Base-by-base conservation (phyloP, 768 basidiomycete genomes). In the Pulveroboletus sp. region DNA sequence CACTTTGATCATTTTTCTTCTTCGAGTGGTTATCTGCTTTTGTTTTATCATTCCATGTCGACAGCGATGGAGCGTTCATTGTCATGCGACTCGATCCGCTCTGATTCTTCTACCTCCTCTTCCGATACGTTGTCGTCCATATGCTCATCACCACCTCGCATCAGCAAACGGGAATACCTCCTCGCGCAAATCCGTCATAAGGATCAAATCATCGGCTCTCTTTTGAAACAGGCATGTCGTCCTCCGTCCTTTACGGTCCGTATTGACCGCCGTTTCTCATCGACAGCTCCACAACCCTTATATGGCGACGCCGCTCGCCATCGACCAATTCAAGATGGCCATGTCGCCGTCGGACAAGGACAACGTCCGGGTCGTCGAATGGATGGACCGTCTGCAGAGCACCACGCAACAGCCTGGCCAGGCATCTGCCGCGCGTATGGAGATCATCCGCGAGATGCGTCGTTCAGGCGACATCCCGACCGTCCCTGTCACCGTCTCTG, bases 101-200 rank as follows among this genome's bases (percentile, higher is more conserved):
- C 65, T 34, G 51, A 68, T 52, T 61, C 64, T 16, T 63, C 64
- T 47, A 52, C 55, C 32, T 61, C 60, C 3, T 65, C 67, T 35
- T 70, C 73, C 39, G 70, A 72, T 57, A 72, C 73, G 55, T 64
- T 75, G 29, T 70, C 67, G 0, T 67, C 68, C 24, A 60, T 57
- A 36, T 51, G 55, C 65, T 57, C 66, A 63, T 54, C 63, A 19
- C 56, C 62, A 8, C 42, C 61, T 34, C 54, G 55, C 45, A 39
- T 71, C 58, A 93, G 89, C 63, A 91, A 91, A 72, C 81, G 89
- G 50, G 90, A 92, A 61, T 90, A 90, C 62, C 74, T 93, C 16
- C 78, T 92, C 22, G 86, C 88, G 5, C 87, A 92, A 63, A 84
- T 93, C 55, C 79, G 84, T 46, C 89, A 93, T 71, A 93, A 93